These are phyloP conservation scores for Elongisporangium prolatum DNA, from an alignment of 352 stramenopile species.

Conservation along the genomic window DNA sequence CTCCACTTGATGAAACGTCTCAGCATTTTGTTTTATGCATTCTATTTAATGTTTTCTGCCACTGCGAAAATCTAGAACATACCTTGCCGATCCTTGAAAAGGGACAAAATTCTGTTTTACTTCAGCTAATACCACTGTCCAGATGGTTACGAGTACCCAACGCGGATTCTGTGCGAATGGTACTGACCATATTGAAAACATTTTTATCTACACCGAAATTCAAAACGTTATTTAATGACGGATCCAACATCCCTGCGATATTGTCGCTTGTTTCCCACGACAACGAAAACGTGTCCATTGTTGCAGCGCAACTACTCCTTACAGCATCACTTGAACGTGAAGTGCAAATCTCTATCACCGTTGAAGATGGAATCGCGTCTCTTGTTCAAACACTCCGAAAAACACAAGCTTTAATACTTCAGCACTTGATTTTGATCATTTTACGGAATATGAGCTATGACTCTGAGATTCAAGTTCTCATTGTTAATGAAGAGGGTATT, in stretches of 20 bases:
- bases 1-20: conserved; percentile 4
- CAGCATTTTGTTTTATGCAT: conserved; percentile 42
- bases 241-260: conserved; percentile 42
- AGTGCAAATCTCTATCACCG: conserved; percentile 58
- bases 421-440: conserved; percentile 44
- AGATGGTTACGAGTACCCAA: conserved; percentile 41
- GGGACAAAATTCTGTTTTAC: conserved; percentile 32
- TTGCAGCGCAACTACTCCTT: conserved; percentile 42
- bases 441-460: conserved; percentile 52
- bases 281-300: conserved; percentile 33
- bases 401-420: conserved; percentile 24
- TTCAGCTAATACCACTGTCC: conserved; percentile 46
- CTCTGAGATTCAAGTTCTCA: conserved; percentile 61
- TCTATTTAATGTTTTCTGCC: conserved; percentile 62
- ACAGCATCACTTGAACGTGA: conserved; percentile 33
- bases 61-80: conserved; percentile 6
- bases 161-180: conserved; percentile 25
- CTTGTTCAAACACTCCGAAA: conserved; percentile 41
- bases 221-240: conserved; percentile 44
- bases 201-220: conserved; percentile 27
- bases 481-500: conserved; percentile 38
- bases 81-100: conserved; percentile 7
- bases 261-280: conserved; percentile 30
- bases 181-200: conserved; percentile 48
- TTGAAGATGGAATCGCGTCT: conserved; percentile 64